Conservation (phyloP, 2,329 filamentous ascomycete genomes). For the Aureobasidium vineae region DNA sequence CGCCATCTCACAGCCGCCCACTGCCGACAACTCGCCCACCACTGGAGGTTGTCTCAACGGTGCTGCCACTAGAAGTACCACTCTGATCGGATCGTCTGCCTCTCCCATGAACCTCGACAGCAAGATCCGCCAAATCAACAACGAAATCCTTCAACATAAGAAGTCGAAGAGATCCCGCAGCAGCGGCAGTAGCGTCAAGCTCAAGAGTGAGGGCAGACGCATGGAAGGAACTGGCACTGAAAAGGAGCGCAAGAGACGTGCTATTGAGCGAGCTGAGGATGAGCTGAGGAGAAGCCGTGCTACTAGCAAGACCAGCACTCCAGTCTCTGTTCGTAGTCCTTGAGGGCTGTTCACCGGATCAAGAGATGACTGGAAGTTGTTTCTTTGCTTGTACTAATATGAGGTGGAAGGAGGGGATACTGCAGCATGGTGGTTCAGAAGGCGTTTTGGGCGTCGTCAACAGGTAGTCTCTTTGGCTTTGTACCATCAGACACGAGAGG, state of each 20-base stretch:
- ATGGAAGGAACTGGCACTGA: slow-evolving; percentile 33
- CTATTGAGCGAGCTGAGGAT: slow-evolving; percentile 38
- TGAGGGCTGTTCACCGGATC: no score
- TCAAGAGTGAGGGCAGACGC: slow-evolving; percentile 25
- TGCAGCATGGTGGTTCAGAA: neutral
- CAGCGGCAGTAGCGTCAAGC: slow-evolving; percentile 19
- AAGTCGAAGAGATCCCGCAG: slow-evolving; percentile 11
- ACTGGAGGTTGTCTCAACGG: neutral
- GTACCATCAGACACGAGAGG: neutral
- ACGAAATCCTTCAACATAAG: slow-evolving; percentile 23
- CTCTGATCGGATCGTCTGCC: slow-evolving; percentile 22
- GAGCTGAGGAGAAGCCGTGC: slow-evolving; percentile 31
- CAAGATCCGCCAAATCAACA: slow-evolving; percentile 27
- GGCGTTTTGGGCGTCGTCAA: neutral
- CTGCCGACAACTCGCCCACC: neutral
- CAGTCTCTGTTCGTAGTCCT: neutral
- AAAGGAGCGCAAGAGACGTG: slow-evolving; percentile 38
- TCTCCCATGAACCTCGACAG: slow-evolving; percentile 23
- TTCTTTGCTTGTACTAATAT: neutral
- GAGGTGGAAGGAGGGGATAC: neutral
- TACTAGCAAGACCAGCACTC: neutral
- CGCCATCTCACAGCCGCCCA: neutral
- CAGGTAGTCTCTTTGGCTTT: neutral
- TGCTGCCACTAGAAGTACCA: neutral
- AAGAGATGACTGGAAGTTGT: no score